Evolutionary conservation across 176 grass and related monocot genomes (phyloP).

Genomic region (Themeda triandra): DNA sequence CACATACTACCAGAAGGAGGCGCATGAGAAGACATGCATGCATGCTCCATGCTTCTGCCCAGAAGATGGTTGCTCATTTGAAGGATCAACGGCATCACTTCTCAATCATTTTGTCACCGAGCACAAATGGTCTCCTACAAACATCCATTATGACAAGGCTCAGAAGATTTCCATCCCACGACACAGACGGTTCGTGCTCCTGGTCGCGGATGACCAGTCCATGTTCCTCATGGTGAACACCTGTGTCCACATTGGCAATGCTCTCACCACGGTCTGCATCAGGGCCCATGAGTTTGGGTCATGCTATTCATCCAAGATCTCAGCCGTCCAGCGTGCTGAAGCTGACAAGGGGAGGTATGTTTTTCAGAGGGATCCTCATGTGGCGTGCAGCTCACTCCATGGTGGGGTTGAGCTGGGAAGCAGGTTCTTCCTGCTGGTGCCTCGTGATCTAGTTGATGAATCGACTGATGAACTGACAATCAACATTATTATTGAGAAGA

Average conservation of each 20-base stretch:
- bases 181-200: background rate
- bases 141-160: background rate
- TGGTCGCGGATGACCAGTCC: slow-evolving; percentile 17
- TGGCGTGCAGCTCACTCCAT: background rate
- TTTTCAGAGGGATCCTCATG: background rate
- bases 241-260: background rate
- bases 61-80: slow-evolving; percentile 10
- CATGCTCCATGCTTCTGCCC: slow-evolving; percentile 20
- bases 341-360: background rate
- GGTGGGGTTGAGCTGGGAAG: background rate
- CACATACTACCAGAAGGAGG: slow-evolving; percentile 10
- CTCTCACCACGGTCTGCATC: background rate
- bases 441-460: background rate
- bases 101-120: background rate
- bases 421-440: slow-evolving; percentile 16
- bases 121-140: background rate
- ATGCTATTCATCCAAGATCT: slow-evolving; percentile 13
- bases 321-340: background rate
- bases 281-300: slow-evolving; percentile 6
- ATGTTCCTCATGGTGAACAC: slow-evolving; percentile 26
- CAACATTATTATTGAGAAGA: slow-evolving; percentile 6
- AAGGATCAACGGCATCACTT: background rate
- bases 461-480: background rate
- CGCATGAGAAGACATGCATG: background rate
- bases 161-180: background rate